Evolutionary conservation across 192 early-diverging fungal genomes (phyloP).

Genomic region (Backusella australiensis): DNA sequence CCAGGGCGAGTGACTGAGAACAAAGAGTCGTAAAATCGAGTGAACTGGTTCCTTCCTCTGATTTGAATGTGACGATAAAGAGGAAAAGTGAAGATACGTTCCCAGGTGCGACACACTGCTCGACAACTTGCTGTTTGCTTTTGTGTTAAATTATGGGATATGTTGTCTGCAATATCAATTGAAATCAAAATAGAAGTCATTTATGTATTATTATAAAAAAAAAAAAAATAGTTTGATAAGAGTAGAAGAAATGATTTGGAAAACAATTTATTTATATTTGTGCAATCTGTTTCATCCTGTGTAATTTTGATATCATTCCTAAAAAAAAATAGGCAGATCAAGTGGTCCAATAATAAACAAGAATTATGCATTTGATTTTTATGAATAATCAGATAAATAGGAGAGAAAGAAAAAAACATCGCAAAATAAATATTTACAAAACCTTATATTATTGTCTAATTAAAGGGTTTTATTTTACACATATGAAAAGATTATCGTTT

Average conservation of each 20-base stretch:
- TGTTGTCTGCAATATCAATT: background rate
- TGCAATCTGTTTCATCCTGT: background rate
- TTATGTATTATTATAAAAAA: background rate
- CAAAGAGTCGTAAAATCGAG: background rate
- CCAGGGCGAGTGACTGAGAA: background rate
- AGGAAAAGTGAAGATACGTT: background rate
- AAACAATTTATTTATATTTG: background rate
- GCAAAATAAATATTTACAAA: too few species aligned
- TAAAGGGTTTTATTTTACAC: background rate
- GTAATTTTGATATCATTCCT: background rate
- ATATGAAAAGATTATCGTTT: background rate
- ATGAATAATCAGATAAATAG: background rate
- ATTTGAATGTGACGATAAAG: background rate
- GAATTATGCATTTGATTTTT: background rate
- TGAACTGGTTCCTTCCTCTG: background rate
- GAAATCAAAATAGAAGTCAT: background rate
- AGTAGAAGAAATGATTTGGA: background rate
- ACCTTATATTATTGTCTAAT: background rate
- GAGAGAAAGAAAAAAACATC: background rate
- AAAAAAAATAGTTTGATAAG: background rate
- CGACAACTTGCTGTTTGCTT: slow-evolving; percentile 1
- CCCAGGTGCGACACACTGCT: background rate
- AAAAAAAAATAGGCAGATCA: background rate
- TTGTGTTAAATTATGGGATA: background rate
- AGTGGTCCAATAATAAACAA: background rate